Evolutionary conservation across 208 protist genomes (phyloP).

Genomic region (Leishmania amazonensis): DNA sequence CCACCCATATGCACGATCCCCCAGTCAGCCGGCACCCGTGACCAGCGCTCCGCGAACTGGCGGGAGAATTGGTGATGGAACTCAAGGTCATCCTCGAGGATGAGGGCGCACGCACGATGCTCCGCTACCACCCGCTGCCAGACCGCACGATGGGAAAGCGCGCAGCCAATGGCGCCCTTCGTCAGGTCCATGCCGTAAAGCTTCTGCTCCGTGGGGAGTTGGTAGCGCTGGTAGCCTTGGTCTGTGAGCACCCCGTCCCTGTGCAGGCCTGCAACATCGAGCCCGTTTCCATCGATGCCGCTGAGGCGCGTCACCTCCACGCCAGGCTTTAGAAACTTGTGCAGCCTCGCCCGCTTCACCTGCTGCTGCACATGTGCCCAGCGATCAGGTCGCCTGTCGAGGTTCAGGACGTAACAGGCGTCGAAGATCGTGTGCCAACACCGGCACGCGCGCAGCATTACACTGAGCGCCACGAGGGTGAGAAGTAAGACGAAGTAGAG

Average conservation of each 20-base stretch:
- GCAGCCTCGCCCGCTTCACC: conserved; percentile 52
- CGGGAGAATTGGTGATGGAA: conserved; percentile 80
- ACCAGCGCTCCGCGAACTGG: conserved; percentile 56
- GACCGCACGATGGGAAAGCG: conserved; percentile 76
- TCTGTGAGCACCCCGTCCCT: conserved; percentile 60
- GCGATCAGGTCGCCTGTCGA: conserved; percentile 83
- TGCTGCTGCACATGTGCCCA: conserved; percentile 77
- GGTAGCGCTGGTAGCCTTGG: conserved; percentile 70
- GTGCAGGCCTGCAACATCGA: conserved; percentile 64
- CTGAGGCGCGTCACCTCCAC: conserved; percentile 67
- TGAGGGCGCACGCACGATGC: conserved; percentile 48
- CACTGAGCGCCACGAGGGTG: not conserved
- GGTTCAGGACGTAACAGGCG: conserved; percentile 90
- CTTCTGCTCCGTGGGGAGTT: conserved; percentile 78
- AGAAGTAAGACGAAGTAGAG: not conserved
- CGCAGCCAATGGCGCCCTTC: conserved; percentile 86
- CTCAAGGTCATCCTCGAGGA: conserved; percentile 92
- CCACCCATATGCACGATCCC: conserved; percentile 90
- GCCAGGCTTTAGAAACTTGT: conserved; percentile 50
- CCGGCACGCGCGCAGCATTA: conserved; percentile 45
- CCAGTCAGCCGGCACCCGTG: conserved; percentile 79
- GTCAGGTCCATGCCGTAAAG: conserved; percentile 94
- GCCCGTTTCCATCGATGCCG: conserved; percentile 66
- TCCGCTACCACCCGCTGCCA: conserved; percentile 74
- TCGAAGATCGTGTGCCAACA: conserved; percentile 69